Conservation (phyloP, 2,329 filamentous ascomycete species). For the Ophiocordyceps australis region DNA sequence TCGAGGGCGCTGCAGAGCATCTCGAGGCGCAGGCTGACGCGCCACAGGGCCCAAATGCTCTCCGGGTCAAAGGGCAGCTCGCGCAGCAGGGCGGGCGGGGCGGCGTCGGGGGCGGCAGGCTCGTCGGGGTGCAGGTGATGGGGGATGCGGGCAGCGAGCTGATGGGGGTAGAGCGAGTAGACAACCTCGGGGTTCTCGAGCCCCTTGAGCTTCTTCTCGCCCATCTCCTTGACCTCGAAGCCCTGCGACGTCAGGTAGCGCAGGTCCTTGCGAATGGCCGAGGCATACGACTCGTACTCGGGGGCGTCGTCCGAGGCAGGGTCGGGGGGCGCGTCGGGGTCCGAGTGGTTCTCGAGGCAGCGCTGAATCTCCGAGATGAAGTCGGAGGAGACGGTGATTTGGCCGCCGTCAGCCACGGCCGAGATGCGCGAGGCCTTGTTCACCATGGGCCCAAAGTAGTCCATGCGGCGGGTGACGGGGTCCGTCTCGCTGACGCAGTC, state of each 20-base stretch:
- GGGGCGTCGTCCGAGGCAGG: constrained; percentile 49
- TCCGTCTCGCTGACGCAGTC: constrained; percentile 88
- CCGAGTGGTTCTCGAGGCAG: constrained; percentile 75
- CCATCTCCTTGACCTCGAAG: constrained; percentile 92
- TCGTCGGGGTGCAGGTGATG: constrained; percentile 38
- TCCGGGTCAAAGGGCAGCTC: constrained; percentile 66
- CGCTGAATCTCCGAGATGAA: constrained; percentile 93
- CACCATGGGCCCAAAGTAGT: constrained; percentile 98
- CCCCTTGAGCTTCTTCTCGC: constrained; percentile 87
- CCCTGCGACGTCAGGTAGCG: constrained; percentile 76
- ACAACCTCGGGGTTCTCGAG: constrained; percentile 94
- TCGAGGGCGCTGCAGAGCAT: constrained; percentile 88
- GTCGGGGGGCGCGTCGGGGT: constrained; percentile 55
- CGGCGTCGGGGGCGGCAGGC: constrained; percentile 24
- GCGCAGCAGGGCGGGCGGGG: constrained; percentile 43
- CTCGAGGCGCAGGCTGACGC: constrained; percentile 72
- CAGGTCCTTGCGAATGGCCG: constrained; percentile 71
- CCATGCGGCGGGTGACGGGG: constrained; percentile 93
- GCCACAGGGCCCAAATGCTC: constrained; percentile 78
- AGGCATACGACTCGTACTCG: constrained; percentile 55
- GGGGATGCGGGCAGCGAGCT: constrained; percentile 62
- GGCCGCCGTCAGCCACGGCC: constrained; percentile 84
- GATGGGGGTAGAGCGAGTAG: constrained; percentile 87
- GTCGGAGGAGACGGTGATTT: constrained; percentile 92
- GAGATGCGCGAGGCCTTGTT: constrained; percentile 93